These are phyloP conservation scores for Hypoxylon lienhwacheense DNA, from an alignment of 495 filamentous ascomycete genomes.

Conservation along the genomic window DNA sequence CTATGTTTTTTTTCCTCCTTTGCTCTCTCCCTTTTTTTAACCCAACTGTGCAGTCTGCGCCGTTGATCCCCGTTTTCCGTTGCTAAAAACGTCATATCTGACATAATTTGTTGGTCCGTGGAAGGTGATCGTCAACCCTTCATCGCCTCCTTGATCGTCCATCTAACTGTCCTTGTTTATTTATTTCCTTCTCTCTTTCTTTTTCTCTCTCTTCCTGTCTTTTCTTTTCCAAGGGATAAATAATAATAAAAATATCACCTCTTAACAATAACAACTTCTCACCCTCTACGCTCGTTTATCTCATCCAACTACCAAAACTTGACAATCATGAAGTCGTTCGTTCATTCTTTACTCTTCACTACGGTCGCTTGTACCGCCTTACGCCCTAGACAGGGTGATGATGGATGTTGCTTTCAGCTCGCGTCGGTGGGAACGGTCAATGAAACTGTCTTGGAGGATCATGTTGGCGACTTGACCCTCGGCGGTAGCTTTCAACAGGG, in stretches of 20 bases:
- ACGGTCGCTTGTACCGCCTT: constrained; percentile 18
- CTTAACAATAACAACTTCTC: not conserved
- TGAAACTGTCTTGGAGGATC: constrained; percentile 32
- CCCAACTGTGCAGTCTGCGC: no score
- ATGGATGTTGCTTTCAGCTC: constrained; percentile 37
- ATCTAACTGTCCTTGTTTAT: no score
- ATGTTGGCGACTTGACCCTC: constrained; percentile 31
- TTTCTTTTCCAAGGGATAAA: not conserved
- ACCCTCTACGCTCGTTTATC: constrained; percentile 7
- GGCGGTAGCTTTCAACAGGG: constrained; percentile 37
- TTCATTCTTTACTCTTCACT: constrained; percentile 21
- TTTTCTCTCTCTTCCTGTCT: no score
- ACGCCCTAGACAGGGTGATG: constrained; percentile 12
- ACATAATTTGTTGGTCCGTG: not conserved
- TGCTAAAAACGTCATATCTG: constrained; percentile 21
- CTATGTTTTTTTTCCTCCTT: no score
- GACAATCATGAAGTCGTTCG: constrained; percentile 24
- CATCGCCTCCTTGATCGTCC: no score
- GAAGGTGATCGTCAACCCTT: constrained; percentile 20
- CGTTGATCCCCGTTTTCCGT: constrained; percentile 7
- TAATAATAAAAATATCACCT: not conserved
- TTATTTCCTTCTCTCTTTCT: no score
- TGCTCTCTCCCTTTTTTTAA: no score
- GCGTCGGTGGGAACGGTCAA: constrained; percentile 28
- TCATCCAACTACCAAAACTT: not conserved